Evolutionary conservation across 208 protist genomes (phyloP).

Genomic region (Crithidia sp.): DNA sequence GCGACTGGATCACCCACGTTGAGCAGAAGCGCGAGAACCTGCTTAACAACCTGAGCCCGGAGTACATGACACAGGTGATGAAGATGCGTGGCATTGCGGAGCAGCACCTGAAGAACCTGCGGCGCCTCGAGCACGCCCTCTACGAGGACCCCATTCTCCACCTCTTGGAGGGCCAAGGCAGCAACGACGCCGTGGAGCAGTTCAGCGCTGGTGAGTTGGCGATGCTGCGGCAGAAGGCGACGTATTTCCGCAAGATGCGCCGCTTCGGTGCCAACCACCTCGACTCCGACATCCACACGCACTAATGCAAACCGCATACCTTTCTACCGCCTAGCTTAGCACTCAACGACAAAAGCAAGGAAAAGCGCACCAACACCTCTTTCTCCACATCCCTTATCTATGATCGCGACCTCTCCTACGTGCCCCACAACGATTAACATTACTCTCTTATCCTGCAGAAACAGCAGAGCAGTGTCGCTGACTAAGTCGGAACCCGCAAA

Average conservation of each 20-base stretch:
- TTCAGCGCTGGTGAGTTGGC: conserved; percentile 76
- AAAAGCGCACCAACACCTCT: too few relatives aligned
- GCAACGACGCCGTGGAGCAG: conserved; percentile 34
- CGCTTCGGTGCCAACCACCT: conserved; percentile 76
- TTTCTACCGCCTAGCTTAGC: neutral
- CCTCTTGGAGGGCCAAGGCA: conserved; percentile 44
- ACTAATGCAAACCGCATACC: conserved; percentile 32
- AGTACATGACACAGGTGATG: conserved; percentile 54
- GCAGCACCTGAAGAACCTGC: conserved; percentile 63
- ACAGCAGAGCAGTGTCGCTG: too few relatives aligned
- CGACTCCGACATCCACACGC: conserved; percentile 75
- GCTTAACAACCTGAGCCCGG: conserved; percentile 67
- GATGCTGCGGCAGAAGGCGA: conserved; percentile 82
- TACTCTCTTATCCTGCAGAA: too few relatives aligned
- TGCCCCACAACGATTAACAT: too few relatives aligned
- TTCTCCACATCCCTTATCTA: neutral
- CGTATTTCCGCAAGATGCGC: conserved; percentile 86
- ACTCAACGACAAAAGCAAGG: too few relatives aligned
- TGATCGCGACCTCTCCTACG: too few relatives aligned
- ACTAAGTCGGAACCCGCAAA: too few relatives aligned
- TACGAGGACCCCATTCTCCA: conserved; percentile 60
- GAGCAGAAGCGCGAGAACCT: conserved; percentile 71
- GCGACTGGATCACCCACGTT: conserved; percentile 80
- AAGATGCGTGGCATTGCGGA: conserved; percentile 48
- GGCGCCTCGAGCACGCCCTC: conserved; percentile 55